phyloP scores from a whole-genome alignment of 495 filamentous ascomycete species.

The Hypomontagnella monticulosa region DNA sequence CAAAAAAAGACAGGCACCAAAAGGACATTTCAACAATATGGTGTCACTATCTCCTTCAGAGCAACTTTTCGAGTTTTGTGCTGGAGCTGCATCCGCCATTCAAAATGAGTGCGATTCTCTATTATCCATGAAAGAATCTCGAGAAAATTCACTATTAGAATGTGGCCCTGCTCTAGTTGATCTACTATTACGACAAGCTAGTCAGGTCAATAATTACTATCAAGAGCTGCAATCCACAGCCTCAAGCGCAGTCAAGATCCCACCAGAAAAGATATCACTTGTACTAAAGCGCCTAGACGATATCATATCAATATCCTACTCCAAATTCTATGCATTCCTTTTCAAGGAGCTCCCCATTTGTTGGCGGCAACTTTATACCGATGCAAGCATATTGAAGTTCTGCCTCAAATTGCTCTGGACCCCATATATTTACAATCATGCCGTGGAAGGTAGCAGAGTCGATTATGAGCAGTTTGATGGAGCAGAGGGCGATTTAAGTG shows the following conservation, averaged over 20 bases:
- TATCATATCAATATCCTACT: conserved; percentile 54
- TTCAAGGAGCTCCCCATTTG: conserved; percentile 77
- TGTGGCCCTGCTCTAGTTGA: conserved; percentile 51
- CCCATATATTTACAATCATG: conserved; percentile 26
- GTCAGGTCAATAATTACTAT: conserved; percentile 36
- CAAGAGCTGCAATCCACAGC: conserved; percentile 1
- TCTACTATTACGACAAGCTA: conserved; percentile 51
- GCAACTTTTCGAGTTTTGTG: conserved; percentile 39
- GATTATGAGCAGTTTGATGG: conserved; percentile 4
- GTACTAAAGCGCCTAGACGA: conserved; percentile 53
- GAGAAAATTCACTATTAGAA: conserved; percentile 33
- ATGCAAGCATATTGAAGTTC: conserved; percentile 75
- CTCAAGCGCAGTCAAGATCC: neutral
- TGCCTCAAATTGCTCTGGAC: conserved; percentile 55
- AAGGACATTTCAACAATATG: conserved; percentile 3
- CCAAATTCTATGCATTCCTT: conserved; percentile 76
- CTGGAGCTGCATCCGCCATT: conserved; percentile 36
- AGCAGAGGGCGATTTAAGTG: conserved; percentile 50
- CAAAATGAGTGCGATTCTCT: conserved; percentile 41
- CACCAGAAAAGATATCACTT: conserved; percentile 18
- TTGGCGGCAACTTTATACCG: conserved; percentile 82
- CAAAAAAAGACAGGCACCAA: no score
- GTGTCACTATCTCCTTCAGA: conserved; percentile 31
- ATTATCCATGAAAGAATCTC: conserved; percentile 10
- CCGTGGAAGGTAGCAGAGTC: conserved; percentile 29